Evolutionary conservation across 2,329 filamentous ascomycete genomes (phyloP).

Genomic region (Arachnomyces sp.): DNA sequence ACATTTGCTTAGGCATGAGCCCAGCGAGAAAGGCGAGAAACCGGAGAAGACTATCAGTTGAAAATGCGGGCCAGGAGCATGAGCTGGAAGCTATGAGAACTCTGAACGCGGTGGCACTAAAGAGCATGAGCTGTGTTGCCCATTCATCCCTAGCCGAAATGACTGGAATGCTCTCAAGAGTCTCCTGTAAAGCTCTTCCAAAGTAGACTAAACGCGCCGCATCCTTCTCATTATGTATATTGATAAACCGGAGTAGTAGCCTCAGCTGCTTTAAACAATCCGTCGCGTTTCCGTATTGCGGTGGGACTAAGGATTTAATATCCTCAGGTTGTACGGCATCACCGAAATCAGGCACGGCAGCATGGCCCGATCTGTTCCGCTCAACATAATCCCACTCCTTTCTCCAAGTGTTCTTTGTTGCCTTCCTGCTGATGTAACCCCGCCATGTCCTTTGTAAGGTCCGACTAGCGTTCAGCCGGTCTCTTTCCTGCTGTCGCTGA

Average conservation of each 20-base stretch:
- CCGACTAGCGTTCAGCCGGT: conserved; percentile 64
- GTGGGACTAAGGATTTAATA: conserved; percentile 41
- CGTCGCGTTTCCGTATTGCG: conserved; percentile 26
- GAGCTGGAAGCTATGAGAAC: conserved; percentile 23
- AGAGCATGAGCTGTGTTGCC: conserved; percentile 31
- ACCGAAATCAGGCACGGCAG: conserved; percentile 13
- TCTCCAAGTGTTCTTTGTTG: conserved; percentile 52
- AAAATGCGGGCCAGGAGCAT: conserved; percentile 14
- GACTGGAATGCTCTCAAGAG: conserved; percentile 28
- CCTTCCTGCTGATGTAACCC: conserved; percentile 59
- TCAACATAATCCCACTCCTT: conserved; percentile 57
- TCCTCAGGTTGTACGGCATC: conserved; percentile 35
- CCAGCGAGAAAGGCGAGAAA: conserved; percentile 30
- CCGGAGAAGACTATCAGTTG: conserved; percentile 26
- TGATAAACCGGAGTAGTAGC: conserved; percentile 61
- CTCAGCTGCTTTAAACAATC: conserved; percentile 49
- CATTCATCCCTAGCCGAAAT: conserved; percentile 34
- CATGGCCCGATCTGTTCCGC: conserved; percentile 26
- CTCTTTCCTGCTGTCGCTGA: conserved; percentile 71
- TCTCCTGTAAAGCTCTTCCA: conserved; percentile 33
- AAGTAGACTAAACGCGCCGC: conserved; percentile 38
- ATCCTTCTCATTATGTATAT: conserved; percentile 40
- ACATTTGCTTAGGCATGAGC: conserved; percentile 35
- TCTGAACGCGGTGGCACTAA: conserved; percentile 29
- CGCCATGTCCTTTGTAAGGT: conserved; percentile 76